These are phyloP conservation scores for Coriaria nepalensis DNA, from an alignment of 306 rosid species.

Conservation along the genomic window DNA sequence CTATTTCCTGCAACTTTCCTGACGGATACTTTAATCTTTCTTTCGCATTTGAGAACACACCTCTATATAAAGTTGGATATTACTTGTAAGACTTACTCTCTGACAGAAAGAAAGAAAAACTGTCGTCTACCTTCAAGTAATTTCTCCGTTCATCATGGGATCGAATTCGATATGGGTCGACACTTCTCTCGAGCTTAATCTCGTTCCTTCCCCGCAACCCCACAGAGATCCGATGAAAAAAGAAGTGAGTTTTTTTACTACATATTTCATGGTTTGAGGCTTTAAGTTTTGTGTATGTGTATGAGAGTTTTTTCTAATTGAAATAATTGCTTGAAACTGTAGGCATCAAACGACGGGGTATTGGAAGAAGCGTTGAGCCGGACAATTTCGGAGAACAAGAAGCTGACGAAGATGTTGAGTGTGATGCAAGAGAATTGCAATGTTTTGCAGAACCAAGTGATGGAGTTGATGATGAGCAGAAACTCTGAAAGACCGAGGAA, in stretches of 20 bases:
- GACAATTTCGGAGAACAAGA: slow-evolving; percentile 46
- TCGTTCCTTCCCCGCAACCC: slow-evolving; percentile 1
- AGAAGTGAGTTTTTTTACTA: slow-evolving; percentile 9
- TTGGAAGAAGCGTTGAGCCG: slow-evolving; percentile 43
- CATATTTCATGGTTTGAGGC: background rate
- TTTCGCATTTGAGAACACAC: no score
- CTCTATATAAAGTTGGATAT: no score
- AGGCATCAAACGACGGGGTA: background rate
- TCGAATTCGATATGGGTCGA: background rate
- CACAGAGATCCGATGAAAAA: slow-evolving; percentile 1
- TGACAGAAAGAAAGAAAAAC: no score
- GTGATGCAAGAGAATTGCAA: slow-evolving; percentile 30
- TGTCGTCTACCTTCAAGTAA: background rate
- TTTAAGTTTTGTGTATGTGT: background rate
- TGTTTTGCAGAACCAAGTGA: slow-evolving; percentile 28
- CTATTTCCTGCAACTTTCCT: no score
- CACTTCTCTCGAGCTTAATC: slow-evolving; percentile 8
- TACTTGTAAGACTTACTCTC: no score
- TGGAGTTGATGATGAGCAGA: slow-evolving; percentile 19
- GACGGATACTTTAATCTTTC: no score
- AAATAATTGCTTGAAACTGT: background rate
- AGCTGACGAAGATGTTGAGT: slow-evolving; percentile 28
- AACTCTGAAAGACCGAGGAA: slow-evolving; percentile 25
- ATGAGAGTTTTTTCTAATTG: background rate
- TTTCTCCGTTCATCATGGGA: slow-evolving; percentile 5